Conservation (phyloP, 1,139 yeast genomes). For the Yamadazyma diddensiae region DNA sequence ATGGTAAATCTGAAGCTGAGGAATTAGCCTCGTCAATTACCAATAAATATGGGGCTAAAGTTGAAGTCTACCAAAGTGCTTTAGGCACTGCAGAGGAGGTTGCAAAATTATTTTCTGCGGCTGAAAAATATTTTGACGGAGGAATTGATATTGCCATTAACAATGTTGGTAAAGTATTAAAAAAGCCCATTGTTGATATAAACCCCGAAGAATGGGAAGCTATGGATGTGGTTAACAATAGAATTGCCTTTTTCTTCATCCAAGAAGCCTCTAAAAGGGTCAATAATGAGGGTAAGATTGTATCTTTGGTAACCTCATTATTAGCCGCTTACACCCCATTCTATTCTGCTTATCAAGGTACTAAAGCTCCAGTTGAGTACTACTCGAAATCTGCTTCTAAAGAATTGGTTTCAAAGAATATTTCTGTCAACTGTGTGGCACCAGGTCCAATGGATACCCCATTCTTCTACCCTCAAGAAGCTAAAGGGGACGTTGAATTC, state of each 20-base stretch:
- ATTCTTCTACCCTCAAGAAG: slow-evolving; percentile 62
- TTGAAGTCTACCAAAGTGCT: slow-evolving; percentile 43
- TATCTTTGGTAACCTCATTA: slow-evolving; percentile 59
- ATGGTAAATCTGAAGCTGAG: slow-evolving; percentile 35
- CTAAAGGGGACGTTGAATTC: slow-evolving; percentile 48
- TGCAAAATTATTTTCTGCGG: slow-evolving; percentile 44
- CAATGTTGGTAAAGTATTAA: slow-evolving; percentile 64
- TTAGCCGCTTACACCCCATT: slow-evolving; percentile 63
- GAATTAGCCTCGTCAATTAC: slow-evolving; percentile 36
- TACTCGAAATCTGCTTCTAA: slow-evolving; percentile 57
- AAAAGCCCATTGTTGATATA: slow-evolving; percentile 53
- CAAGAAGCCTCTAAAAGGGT: slow-evolving; percentile 54
- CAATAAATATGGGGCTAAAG: slow-evolving; percentile 32
- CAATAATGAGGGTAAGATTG: slow-evolving; percentile 52
- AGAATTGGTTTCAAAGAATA: slow-evolving; percentile 47
- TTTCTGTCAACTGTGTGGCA: slow-evolving; percentile 58
- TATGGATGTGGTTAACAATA: slow-evolving; percentile 54
- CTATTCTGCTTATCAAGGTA: slow-evolving; percentile 58
- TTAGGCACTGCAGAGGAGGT: slow-evolving; percentile 43
- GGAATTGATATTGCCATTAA: slow-evolving; percentile 61
- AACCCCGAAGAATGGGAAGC: slow-evolving; percentile 52
- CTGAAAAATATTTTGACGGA: slow-evolving; percentile 40
- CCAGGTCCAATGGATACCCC: slow-evolving; percentile 78
- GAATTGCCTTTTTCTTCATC: slow-evolving; percentile 59
- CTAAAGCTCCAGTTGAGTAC: slow-evolving; percentile 61